Evolutionary conservation across 2,329 filamentous ascomycete genomes (phyloP), one percentile per base, ranked within the genome.

Genomic region (Phyllosticta ampelicida): DNA sequence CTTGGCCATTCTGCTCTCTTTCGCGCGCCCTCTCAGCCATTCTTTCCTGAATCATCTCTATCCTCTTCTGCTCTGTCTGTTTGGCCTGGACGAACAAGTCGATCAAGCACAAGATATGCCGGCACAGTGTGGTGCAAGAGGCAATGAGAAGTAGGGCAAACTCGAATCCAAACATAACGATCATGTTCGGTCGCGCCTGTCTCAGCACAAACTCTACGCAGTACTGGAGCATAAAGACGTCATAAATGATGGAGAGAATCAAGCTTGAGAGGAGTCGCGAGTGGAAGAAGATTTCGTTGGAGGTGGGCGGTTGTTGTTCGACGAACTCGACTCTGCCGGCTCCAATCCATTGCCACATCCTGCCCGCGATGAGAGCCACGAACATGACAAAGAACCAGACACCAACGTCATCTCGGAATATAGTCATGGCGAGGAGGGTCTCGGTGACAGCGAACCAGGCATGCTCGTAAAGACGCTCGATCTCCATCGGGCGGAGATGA

Each of bases 161-260:
- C 71, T 99, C 94, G 66, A 99, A 99, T 5, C 95, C 84, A 68
- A 99, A 99, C 90, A 99, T 97, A 62, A 99, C 90, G 90, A 97
- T 99, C 88, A 99, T 97, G 60, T 95, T 94, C 0, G 92, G 90
- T n/a, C 87, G 81, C 1, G 92, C 89, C 69, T 95, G 86, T 60
- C 88, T 85, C 54, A 96, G 84, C 29, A 97, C 91, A 0, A 87
- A 89, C 26, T 85, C 82, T 61, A 95, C 79, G 60, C 87, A 86
- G 71, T 96, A 96, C 53, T 80, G 80, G 63, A 96, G 83, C 74
- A 99, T 84, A 69, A 81, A 86, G 21, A 85, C 70, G 68, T 96
- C 87, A 74, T 95, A 96, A 16, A 84, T 23, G 49, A 51, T 51
- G 18, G 49, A 51, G 5, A 51, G 49, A 2, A 51, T 18, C 49